Evolutionary conservation across 2,329 filamentous ascomycete species (phyloP).

Genomic region (Alternaria ethzedia): DNA sequence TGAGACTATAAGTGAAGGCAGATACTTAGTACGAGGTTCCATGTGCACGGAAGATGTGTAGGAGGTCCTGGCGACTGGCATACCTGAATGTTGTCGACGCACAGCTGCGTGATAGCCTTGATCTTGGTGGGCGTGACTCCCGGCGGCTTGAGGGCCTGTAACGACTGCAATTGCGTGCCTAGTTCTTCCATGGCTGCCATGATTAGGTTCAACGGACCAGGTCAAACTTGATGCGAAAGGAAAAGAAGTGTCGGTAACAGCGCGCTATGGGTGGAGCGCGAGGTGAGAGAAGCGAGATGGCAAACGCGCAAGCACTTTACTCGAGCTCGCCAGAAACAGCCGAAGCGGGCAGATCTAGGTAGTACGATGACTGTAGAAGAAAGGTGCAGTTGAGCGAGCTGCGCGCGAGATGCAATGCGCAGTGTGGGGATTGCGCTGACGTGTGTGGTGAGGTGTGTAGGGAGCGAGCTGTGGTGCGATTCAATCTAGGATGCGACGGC

Average conservation of each 20-base stretch:
- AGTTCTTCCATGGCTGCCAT: conserved; percentile 85
- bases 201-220: conserved; percentile 38
- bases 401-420: conserved; percentile 26
- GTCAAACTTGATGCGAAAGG: conserved; percentile 28
- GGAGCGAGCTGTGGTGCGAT: conserved; percentile 23
- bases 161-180: conserved; percentile 86
- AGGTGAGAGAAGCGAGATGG: conserved; percentile 26
- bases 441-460: conserved; percentile 27
- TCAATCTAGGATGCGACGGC: conserved; percentile 34
- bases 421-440: conserved; percentile 23
- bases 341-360: conserved; percentile 34
- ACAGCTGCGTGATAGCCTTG: conserved; percentile 82
- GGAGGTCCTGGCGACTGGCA: conserved; percentile 23
- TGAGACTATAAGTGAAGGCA: conserved; percentile 71
- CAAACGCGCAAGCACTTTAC: conserved; percentile 34
- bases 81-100: conserved; percentile 64
- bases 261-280: conserved; percentile 13
- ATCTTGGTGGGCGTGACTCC: conserved; percentile 95
- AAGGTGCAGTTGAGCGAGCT: conserved; percentile 28
- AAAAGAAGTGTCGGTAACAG: conserved; percentile 15
- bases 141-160: conserved; percentile 89
- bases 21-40: conserved; percentile 33
- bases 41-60: conserved; percentile 8
- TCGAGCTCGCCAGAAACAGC: conserved; percentile 34
- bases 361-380: conserved; percentile 31